Base-by-base conservation (phyloP, 2,329 filamentous ascomycete genomes). In the Pseudocercospora vitis region DNA sequence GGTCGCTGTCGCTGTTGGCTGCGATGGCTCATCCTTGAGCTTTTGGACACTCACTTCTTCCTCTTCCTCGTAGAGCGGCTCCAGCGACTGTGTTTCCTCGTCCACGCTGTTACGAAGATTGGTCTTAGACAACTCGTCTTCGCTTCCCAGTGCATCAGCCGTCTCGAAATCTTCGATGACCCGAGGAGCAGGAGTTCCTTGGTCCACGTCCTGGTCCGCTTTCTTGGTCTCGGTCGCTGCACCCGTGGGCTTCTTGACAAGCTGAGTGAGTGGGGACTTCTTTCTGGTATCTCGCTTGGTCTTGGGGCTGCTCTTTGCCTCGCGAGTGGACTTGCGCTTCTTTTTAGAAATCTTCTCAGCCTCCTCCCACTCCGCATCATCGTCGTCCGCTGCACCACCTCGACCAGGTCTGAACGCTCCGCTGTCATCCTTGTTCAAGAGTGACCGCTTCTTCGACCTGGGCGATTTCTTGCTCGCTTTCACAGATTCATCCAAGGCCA, bases 51-150 rank as follows among this genome's bases (percentile, higher is more conserved):
- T 45, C 4, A 46, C 56, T 14, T 65, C 65, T 42, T 65, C 65
- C 48, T 70, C 66, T 52, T 69, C 68, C 37, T 71, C 68, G 51
- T 64, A 66, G 28, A 71, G 60, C 3, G 67, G 66, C 48, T 70
- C 65, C 18, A 71, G 64, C 9, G 58, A 49, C 8, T 51, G 37
- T 31, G 56, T 57, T 24, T 67, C 65, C 21, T 60, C 62, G 11
- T 68, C 65, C n/a, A 64, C 64, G 35, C 52, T 58, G 35, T 52
- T 59, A 33, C 53, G 49, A 12, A 55, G 53, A 4, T 47, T 45
- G 18, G 52, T 39, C 9, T 51, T 46, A 44, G 46, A 52, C 21
- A 53, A 48, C 28, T 61, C 61, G 35, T 69, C 66, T 48, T 68
- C 64, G 29, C 59, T 62, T 46, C 64, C 59, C 4, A 64, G 65